These are phyloP conservation scores for Candida vaughaniae DNA, from an alignment of 805 yeast species.

Conservation along the genomic window DNA sequence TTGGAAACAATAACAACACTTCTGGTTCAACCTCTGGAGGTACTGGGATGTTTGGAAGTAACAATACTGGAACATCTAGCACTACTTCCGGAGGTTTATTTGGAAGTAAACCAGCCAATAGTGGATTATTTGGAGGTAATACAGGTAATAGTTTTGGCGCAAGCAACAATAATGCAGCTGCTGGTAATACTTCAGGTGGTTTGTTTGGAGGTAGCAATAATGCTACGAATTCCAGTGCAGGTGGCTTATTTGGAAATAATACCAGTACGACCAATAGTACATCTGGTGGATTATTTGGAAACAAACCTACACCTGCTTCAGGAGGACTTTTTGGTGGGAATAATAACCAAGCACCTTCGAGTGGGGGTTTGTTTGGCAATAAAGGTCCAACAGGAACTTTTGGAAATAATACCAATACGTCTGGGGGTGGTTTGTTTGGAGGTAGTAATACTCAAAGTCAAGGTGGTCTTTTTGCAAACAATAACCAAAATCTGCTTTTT, in stretches of 20 bases:
- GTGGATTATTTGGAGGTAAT: constrained; percentile 25
- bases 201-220: constrained; percentile 7
- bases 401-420: constrained; percentile 8
- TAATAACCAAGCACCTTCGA: constrained; percentile 1
- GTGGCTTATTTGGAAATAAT: constrained; percentile 11
- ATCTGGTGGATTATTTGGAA: constrained; percentile 24
- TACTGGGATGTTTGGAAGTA: constrained; percentile 21
- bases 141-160: constrained; percentile 11
- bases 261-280: constrained; percentile 1
- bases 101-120: constrained; percentile 17
- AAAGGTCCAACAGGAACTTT: constrained; percentile 11
- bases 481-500: constrained; percentile 12
- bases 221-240: constrained; percentile 9
- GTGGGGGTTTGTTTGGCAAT: constrained; percentile 28
- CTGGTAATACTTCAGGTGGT: constrained; percentile 17
- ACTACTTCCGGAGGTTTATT: constrained; percentile 19
- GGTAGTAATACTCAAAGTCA: constrained; percentile 3
- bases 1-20: constrained; percentile 8
- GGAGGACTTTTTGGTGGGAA: constrained; percentile 29
- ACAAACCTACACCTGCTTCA: constrained; percentile 2
- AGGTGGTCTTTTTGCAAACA: constrained; percentile 27
- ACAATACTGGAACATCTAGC: constrained; percentile 7
- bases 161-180: constrained; percentile 1
- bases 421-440: constrained; percentile 22
- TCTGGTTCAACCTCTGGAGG: constrained; percentile 11